These are phyloP conservation scores for Phyllosticta citrichinensis DNA, from an alignment of 2,329 filamentous ascomycete genomes.

Conservation along the genomic window DNA sequence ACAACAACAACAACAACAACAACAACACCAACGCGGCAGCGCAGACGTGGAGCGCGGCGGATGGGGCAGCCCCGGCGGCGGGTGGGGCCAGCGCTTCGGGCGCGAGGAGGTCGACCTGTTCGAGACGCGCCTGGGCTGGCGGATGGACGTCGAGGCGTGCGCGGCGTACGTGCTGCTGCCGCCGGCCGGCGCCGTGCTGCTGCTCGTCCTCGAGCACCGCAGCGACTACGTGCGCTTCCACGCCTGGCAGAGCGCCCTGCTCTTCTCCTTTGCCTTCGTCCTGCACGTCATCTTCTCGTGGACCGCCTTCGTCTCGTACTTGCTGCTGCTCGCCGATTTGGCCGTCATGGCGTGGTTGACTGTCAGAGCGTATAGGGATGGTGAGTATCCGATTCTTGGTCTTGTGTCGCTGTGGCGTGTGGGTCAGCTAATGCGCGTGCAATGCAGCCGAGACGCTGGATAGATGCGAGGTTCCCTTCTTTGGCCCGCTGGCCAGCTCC, in stretches of 20 bases:
- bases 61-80: constrained; percentile 20
- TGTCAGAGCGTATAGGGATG: constrained; percentile 74
- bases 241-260: constrained; percentile 83
- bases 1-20: not conserved
- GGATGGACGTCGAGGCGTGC: constrained; percentile 83
- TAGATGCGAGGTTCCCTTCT: constrained; percentile 76
- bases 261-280: constrained; percentile 65
- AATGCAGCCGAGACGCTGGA: constrained; percentile 48
- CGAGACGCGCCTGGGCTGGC: constrained; percentile 77
- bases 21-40: not conserved
- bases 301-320: constrained; percentile 74
- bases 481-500: constrained; percentile 74
- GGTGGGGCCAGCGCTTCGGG: constrained; percentile 32
- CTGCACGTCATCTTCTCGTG: constrained; percentile 80
- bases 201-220: constrained; percentile 82
- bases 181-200: constrained; percentile 72
- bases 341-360: constrained; percentile 66
- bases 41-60: constrained; percentile 16
- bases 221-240: constrained; percentile 98
- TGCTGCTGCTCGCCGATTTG: constrained; percentile 68
- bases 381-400: constrained; percentile 38
- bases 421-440: not conserved
- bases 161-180: constrained; percentile 80
- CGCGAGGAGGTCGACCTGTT: constrained; percentile 67
- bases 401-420: not conserved